Percentiles rank a stretch among this genome's conserved stretches.
phyloP scores from a whole-genome alignment of 192 early-diverging fungal genomes.

The Umbelopsis sp. region DNA sequence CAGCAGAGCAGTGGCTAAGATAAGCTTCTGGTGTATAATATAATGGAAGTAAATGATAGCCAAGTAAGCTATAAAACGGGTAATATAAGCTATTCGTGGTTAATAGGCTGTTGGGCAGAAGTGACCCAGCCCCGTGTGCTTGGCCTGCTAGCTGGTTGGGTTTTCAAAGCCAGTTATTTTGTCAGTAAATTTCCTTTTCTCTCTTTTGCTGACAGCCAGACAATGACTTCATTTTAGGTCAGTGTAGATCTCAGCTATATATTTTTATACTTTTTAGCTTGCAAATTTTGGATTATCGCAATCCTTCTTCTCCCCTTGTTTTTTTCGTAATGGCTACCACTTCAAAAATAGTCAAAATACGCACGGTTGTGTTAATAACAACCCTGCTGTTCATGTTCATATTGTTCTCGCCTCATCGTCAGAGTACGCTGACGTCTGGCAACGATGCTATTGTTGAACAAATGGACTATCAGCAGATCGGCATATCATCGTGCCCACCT shows the following conservation, averaged over 20 bases:
- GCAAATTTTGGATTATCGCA: neutral
- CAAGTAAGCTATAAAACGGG: too few relatives aligned
- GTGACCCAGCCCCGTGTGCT: too few relatives aligned
- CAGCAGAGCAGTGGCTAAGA: too few relatives aligned
- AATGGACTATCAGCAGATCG: neutral
- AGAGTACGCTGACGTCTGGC: neutral
- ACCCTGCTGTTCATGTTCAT: neutral
- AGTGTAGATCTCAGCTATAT: neutral
- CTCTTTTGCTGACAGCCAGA: neutral
- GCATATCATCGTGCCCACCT: neutral
- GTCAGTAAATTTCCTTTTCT: neutral
- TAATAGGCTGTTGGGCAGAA: too few relatives aligned
- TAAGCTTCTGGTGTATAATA: too few relatives aligned
- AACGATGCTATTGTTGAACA: neutral
- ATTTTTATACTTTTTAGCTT: neutral
- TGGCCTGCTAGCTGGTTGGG: too few relatives aligned
- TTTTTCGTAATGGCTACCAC: neutral
- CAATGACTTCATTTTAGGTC: conserved; percentile 12
- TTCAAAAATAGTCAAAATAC: neutral
- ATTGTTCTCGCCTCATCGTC: neutral
- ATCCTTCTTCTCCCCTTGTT: neutral
- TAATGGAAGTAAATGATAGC: too few relatives aligned
- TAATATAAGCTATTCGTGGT: too few relatives aligned
- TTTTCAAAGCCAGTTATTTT: too few relatives aligned
- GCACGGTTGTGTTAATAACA: neutral